These are phyloP conservation scores for Eucalyptus pauciflora DNA, from an alignment of 345 rosid species.

Conservation along the genomic window DNA sequence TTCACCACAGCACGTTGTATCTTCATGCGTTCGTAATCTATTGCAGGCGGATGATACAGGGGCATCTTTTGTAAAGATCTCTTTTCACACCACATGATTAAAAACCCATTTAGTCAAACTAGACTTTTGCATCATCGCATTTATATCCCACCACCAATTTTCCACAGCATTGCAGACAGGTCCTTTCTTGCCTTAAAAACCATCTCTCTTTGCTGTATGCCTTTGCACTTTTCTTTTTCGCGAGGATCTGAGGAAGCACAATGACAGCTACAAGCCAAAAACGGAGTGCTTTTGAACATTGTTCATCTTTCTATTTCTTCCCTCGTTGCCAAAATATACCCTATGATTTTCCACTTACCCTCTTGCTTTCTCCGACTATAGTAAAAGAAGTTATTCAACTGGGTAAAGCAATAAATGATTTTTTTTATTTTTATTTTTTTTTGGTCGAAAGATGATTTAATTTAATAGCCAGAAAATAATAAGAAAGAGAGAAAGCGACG, in stretches of 20 bases:
- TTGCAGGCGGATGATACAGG: not conserved
- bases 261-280: not conserved
- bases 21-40: not conserved
- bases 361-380: not conserved
- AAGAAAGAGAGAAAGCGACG: not conserved
- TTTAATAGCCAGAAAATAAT: not conserved
- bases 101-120: not conserved
- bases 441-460: not conserved
- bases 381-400: not conserved
- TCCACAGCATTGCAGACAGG: not conserved
- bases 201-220: not conserved
- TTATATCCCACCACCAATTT: not conserved
- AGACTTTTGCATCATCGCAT: not conserved
- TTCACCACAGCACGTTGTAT: not conserved
- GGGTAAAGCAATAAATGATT: not conserved
- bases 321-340: not conserved
- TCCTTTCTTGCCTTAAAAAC: not conserved
- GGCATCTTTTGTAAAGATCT: not conserved
- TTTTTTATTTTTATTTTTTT: accelerated
- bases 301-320: not conserved
- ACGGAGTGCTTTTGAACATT: not conserved
- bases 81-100: not conserved
- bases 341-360: not conserved
- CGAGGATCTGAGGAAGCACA: not conserved
- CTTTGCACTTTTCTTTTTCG: not conserved